Conservation (phyloP, 1,139 yeast genomes). For the Hyphopichia fennica region DNA sequence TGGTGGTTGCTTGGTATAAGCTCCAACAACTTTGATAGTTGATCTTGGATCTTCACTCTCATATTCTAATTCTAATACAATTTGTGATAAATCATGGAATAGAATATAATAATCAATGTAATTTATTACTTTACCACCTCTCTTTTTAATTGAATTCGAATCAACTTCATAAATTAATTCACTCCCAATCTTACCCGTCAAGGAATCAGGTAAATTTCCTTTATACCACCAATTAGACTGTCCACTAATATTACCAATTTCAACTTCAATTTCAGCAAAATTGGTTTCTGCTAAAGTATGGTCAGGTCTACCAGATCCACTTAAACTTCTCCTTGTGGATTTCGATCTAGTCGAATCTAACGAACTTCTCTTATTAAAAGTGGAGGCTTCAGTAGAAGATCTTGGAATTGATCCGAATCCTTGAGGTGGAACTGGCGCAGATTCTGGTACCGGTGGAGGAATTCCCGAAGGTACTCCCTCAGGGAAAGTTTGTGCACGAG, state of each 20-base stretch:
- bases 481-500: constrained; percentile 9
- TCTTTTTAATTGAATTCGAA: constrained; percentile 50
- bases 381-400: background rate
- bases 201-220: constrained; percentile 58
- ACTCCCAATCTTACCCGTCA: constrained; percentile 43
- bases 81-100: constrained; percentile 72
- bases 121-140: constrained; percentile 53
- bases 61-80: constrained; percentile 57
- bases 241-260: constrained; percentile 32
- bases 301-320: constrained; percentile 19
- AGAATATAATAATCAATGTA: constrained; percentile 72
- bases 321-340: constrained; percentile 3
- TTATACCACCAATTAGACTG: constrained; percentile 65
- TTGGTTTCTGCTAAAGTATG: constrained; percentile 31
- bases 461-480: constrained; percentile 1
- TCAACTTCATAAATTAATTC: constrained; percentile 69
- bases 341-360: background rate
- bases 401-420: background rate
- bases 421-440: constrained; percentile 10
- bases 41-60: constrained; percentile 56
- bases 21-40: constrained; percentile 48
- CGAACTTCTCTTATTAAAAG: background rate
- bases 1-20: constrained; percentile 47
- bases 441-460: constrained; percentile 14
- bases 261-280: constrained; percentile 28